These are phyloP conservation scores for Beauveria varroae DNA, from an alignment of 2,329 filamentous ascomycete species.

Conservation along the genomic window DNA sequence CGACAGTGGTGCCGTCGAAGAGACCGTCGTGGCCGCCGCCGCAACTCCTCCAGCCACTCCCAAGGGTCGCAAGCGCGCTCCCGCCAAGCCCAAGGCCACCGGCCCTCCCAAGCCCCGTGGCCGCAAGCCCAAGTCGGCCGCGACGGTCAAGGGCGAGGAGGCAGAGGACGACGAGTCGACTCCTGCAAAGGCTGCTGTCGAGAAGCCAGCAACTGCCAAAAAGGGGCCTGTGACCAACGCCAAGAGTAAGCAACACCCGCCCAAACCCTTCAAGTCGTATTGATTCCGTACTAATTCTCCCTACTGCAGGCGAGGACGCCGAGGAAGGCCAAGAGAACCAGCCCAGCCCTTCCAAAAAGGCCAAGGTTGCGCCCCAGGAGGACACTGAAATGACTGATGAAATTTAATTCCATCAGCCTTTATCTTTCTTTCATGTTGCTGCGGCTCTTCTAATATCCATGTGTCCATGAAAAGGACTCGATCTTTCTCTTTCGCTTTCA, in stretches of 20 bases:
- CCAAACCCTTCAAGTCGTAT: too few relatives aligned
- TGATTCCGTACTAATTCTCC: background rate
- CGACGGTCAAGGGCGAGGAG: slow-evolving; percentile 15
- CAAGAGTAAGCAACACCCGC: background rate
- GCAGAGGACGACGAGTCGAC: slow-evolving; percentile 12
- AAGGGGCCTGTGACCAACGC: background rate
- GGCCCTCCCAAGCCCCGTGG: slow-evolving; percentile 9
- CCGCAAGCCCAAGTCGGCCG: slow-evolving; percentile 3
- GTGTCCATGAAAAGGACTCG: background rate
- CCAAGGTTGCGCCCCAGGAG: slow-evolving; percentile 21
- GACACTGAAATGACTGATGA: background rate
- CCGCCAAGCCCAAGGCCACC: slow-evolving; percentile 11
- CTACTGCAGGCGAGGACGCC: background rate
- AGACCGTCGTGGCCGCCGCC: background rate
- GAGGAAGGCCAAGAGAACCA: background rate
- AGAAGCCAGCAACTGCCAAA: background rate
- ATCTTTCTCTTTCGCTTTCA: background rate
- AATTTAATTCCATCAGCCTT: background rate
- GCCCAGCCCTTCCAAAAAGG: slow-evolving; percentile 21
- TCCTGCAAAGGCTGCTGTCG: background rate
- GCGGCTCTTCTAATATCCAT: background rate
- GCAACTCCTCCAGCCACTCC: background rate
- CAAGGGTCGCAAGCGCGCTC: slow-evolving; percentile 4
- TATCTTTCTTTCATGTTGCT: background rate
- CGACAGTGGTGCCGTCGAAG: background rate